Evolutionary conservation across 805 yeast genomes (phyloP).

Genomic region (Lachancea thermotolerans): DNA sequence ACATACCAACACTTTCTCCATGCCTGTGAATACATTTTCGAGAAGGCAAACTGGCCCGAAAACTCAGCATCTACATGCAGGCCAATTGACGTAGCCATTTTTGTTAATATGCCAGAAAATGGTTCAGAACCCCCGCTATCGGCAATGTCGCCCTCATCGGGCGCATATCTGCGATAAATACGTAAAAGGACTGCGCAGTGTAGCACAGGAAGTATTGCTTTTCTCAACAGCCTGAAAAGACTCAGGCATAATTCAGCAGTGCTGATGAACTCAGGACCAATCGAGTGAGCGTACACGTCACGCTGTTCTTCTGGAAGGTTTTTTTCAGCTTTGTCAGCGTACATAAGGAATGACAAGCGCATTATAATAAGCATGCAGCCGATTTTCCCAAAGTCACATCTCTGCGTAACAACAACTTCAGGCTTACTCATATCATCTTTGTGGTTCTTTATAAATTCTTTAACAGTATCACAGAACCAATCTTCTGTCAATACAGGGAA

Average conservation of each 20-base stretch:
- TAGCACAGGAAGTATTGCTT: slow-evolving; percentile 44
- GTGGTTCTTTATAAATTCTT: slow-evolving; percentile 34
- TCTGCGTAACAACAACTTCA: slow-evolving; percentile 33
- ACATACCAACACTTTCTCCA: slow-evolving; percentile 57
- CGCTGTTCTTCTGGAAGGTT: slow-evolving; percentile 26
- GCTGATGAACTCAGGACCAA: slow-evolving; percentile 38
- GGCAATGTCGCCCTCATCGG: slow-evolving; percentile 51
- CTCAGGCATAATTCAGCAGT: slow-evolving; percentile 50
- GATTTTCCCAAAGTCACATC: slow-evolving; percentile 42
- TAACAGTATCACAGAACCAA: slow-evolving; percentile 30
- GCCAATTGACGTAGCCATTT: slow-evolving; percentile 53
- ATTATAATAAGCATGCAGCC: slow-evolving; percentile 42
- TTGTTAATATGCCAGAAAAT: slow-evolving; percentile 43
- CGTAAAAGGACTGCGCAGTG: slow-evolving; percentile 50
- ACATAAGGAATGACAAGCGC: slow-evolving; percentile 38
- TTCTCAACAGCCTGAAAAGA: slow-evolving; percentile 45
- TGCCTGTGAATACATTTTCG: slow-evolving; percentile 34
- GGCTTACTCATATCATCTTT: slow-evolving; percentile 32
- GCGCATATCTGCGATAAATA: slow-evolving; percentile 43
- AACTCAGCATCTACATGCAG: slow-evolving; percentile 48
- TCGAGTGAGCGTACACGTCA: slow-evolving; percentile 41
- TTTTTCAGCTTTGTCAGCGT: slow-evolving; percentile 30
- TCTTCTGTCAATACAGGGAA: slow-evolving; percentile 41
- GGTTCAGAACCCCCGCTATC: slow-evolving; percentile 46
- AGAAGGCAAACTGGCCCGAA: slow-evolving; percentile 22